Base-by-base conservation (phyloP, 2,329 filamentous ascomycete species). In the Trichothecium sympodiale region DNA sequence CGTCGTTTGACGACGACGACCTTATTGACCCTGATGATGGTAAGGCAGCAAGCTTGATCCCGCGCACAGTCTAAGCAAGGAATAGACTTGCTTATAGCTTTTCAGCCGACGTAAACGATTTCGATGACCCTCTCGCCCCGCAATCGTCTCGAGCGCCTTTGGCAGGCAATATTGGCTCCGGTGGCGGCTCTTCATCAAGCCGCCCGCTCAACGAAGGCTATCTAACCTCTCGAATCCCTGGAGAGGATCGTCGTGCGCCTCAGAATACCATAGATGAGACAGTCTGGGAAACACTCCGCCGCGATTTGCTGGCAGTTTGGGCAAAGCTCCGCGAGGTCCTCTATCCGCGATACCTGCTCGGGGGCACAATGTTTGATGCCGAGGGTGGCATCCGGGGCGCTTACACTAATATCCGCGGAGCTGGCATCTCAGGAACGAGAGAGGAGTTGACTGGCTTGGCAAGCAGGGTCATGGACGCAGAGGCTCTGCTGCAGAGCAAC, bases 261-360 rank as follows among this genome's bases (percentile, higher is more conserved):
- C 78, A 81, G 46, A 94, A 93, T 62, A 98, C 91, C 31, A 93
- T 98, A 57, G 91, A 98, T 59, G 91, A 98, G 64, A 80, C 79
- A 2, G 91, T 98, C 29, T 98, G 91, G 91, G 85, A 89, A 30
- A 98, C 91, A n/a, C 68, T 98, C 41, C 85, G 83, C 35, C 81
- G 91, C 46, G 91, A 98, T 58, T 65, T 98, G 45, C 62, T 89
- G 7, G 91, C 87, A 17, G 86, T 96, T 26, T 96, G 91, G 89
- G 83, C 85, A 62, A 98, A 98, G 71, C 86, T 98, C 80, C 80
- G 84, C 58, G 89, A 95, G 67, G 91, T 98, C 28, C 75, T 98
- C 41, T 98, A 86, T 61, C 91, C 91, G 14, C 88, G 88, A 53
- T 96, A 96, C 63, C 71, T 98, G 33, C 80, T 98, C 17, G 74